These are phyloP conservation scores for Diplotaxis tenuifolia DNA, from an alignment of 345 rosid genomes.

Conservation along the genomic window DNA sequence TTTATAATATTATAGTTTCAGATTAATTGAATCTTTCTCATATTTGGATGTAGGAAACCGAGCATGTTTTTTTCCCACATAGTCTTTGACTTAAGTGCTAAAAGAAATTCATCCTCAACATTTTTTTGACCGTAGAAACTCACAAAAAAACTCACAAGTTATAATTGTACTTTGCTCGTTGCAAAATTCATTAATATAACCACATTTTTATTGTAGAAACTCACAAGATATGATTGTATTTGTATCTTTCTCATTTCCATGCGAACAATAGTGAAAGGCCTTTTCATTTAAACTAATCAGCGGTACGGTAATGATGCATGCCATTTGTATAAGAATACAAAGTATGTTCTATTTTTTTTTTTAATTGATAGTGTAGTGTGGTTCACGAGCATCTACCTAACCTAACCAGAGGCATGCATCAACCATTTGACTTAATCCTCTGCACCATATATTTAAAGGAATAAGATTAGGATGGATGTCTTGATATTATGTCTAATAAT, in stretches of 20 bases:
- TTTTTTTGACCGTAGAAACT: background rate
- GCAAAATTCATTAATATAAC: background rate
- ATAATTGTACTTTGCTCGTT: background rate
- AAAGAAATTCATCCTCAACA: background rate
- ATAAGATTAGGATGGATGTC: conserved; percentile 21
- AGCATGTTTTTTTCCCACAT: conserved; percentile 21
- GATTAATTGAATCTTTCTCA: conserved; percentile 32
- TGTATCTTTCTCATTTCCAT: background rate
- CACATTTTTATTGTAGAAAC: background rate
- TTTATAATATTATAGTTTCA: conserved; percentile 7
- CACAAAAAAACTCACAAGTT: background rate
- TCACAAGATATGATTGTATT: conserved; percentile 1
- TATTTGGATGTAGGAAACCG: conserved; percentile 12
- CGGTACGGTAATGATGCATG: background rate
- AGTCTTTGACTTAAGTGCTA: background rate
- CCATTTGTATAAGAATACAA: conserved; percentile 15
- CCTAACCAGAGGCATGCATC: conserved; percentile 19
- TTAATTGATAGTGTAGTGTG: conserved; percentile 16
- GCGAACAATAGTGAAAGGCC: background rate
- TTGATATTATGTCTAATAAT: conserved; percentile 30
- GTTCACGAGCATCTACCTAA: conserved; percentile 37
- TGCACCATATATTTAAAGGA: conserved; percentile 22
- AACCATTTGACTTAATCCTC: conserved; percentile 26
- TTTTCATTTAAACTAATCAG: background rate
- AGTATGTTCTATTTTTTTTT: background rate